phyloP scores from a whole-genome alignment of 306 rosid species.

The Trifolium subterraneum region DNA sequence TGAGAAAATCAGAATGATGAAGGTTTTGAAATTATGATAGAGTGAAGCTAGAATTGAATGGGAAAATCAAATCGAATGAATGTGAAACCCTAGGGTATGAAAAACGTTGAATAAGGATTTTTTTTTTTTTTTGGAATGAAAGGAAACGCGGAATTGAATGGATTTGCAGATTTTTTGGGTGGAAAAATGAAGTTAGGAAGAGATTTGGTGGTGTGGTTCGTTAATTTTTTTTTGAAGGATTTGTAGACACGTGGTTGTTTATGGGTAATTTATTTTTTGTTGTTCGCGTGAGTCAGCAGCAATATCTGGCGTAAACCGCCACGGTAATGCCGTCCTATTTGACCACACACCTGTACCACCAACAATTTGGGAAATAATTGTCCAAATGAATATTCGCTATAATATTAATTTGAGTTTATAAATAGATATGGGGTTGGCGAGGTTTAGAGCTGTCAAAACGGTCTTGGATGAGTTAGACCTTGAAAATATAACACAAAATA shows the following conservation, averaged over 20 bases:
- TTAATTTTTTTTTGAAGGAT: background rate
- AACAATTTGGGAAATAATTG: background rate
- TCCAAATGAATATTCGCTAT: too few species aligned
- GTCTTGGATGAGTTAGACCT: too few species aligned
- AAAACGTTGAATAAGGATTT: background rate
- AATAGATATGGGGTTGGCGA: too few species aligned
- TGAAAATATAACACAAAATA: too few species aligned
- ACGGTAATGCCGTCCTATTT: constrained; percentile 8
- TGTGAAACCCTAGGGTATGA: constrained; percentile 39
- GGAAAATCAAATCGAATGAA: constrained; percentile 3
- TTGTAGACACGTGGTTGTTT: constrained; percentile 33
- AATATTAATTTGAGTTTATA: too few species aligned
- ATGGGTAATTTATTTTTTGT: too few species aligned
- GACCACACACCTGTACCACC: constrained; percentile 38
- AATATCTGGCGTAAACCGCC: constrained; percentile 14
- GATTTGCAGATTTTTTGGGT: background rate
- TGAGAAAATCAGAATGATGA: constrained; percentile 27
- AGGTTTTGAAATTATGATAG: background rate
- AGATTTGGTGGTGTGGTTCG: background rate
- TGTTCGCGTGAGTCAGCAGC: constrained; percentile 1
- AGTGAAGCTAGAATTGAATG: background rate
- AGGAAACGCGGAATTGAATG: background rate
- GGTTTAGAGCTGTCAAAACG: too few species aligned
- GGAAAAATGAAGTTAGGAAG: background rate
- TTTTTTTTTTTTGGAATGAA: background rate